Evolutionary conservation across 495 filamentous ascomycete genomes (phyloP).

Genomic region (Daldinia bambusicola): DNA sequence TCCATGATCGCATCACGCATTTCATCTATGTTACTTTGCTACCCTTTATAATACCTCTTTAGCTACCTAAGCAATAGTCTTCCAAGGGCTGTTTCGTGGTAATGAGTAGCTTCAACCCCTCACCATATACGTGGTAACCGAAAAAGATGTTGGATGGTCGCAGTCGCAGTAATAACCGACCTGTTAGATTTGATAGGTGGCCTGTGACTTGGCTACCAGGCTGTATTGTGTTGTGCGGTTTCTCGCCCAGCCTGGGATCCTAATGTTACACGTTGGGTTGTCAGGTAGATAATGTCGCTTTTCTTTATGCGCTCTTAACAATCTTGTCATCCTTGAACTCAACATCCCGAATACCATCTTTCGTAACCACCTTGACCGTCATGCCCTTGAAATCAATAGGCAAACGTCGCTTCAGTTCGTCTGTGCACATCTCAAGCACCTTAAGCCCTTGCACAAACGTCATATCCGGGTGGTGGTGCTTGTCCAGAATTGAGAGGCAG

Average conservation of each 20-base stretch:
- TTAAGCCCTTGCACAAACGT: conserved; percentile 85
- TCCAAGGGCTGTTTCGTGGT: not conserved
- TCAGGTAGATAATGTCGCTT: conserved; percentile 16
- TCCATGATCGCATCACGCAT: conserved; percentile 9
- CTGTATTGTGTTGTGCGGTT: conserved; percentile 13
- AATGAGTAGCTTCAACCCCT: not conserved
- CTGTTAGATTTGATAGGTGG: conserved; percentile 18
- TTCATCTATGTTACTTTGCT: not conserved
- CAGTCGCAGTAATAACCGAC: conserved; percentile 14
- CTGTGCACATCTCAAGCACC: conserved; percentile 90
- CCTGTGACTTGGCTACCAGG: conserved; percentile 34
- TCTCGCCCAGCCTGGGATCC: conserved; percentile 24
- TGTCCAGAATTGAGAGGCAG: conserved; percentile 94
- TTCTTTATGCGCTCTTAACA: conserved; percentile 69
- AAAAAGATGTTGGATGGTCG: conserved; percentile 14
- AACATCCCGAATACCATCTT: conserved; percentile 85
- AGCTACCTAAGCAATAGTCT: not conserved
- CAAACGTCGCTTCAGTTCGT: conserved; percentile 94
- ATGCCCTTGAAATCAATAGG: conserved; percentile 99
- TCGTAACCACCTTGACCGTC: conserved; percentile 90
- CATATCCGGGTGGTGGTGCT: conserved; percentile 97
- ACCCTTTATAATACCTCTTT: not conserved
- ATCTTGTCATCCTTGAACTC: conserved; percentile 82
- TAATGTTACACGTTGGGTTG: conserved; percentile 44
- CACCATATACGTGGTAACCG: conserved; percentile 7